Evolutionary conservation across 371 early-diverging fungal species (phyloP), one percentile per base, ranked within the genome.

Genomic region (Rhizomucor miehei): DNA sequence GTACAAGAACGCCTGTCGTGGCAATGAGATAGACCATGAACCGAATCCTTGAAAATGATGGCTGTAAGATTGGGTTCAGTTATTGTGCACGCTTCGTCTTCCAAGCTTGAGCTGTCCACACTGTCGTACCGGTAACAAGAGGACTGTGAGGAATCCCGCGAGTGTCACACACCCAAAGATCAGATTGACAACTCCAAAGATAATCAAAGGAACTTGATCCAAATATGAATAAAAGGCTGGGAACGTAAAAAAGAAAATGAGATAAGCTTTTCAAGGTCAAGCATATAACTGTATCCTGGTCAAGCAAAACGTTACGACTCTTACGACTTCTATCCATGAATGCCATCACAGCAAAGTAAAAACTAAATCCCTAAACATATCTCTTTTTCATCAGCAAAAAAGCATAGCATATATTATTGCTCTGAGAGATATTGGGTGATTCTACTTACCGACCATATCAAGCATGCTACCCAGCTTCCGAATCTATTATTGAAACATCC

Each of bases 191-290:
- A 62, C 59, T 11, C 65, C 69, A 50, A 59, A 69, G 3, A 69
- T 39, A 25, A 69, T 57, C 37, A 64, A 45, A 20, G 69, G 56
- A 9, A 59, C 55, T 11, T 44, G 29, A 23, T 59, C 40, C 14
- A 69, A n/a, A 46, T 64, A 58, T n/a, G 69, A 61, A 39, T 56
- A 69, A 20, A 69, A 64, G 8, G 69, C 69, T 69, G 50, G 4
- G 17, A 29, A 12, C 9, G 19, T 14, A 14, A 21, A 21, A 8
- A 56, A 35, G 21, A 34, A 3, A 50, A 35, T 19, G 25, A 38
- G n/a, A n/a, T n/a, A n/a, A n/a, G n/a, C n/a, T 36, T 13, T n/a
- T 48, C 11, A 48, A 8, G 13, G 6, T 52, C n/a, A 10, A 8
- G 13, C 20, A 13, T 44, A 9, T 16, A 11, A 16, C 45, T 44